Evolutionary conservation across 2,329 filamentous ascomycete genomes (phyloP).

Genomic region (Colletotrichum neosansevieriae): DNA sequence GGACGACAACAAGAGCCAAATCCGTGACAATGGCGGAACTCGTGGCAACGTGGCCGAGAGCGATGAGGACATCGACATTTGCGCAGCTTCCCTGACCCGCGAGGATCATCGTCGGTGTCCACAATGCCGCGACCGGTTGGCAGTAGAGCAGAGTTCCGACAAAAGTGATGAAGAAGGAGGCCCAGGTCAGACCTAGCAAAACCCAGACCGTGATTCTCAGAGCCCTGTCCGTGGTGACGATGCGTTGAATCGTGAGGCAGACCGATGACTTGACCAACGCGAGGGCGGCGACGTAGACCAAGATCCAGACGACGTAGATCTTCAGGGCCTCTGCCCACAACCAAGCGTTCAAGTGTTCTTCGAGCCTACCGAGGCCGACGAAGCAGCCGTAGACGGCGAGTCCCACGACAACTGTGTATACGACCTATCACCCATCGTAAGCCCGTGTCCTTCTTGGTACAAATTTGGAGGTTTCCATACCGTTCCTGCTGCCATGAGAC

Average conservation of each 20-base stretch:
- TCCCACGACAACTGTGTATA: constrained; percentile 39
- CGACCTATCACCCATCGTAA: constrained; percentile 21
- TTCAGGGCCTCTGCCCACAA: constrained; percentile 44
- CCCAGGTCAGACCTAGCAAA: constrained; percentile 42
- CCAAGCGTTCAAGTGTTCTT: constrained; percentile 43
- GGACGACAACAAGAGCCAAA: constrained; percentile 47
- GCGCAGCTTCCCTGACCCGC: constrained; percentile 43
- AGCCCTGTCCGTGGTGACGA: constrained; percentile 41
- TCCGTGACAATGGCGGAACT: constrained; percentile 50
- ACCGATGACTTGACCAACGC: constrained; percentile 49
- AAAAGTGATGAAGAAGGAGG: constrained; percentile 47
- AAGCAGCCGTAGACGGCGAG: constrained; percentile 41
- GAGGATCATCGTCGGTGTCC: constrained; percentile 47
- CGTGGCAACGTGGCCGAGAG: constrained; percentile 47
- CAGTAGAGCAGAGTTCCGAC: constrained; percentile 50
- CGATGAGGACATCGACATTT: constrained; percentile 43
- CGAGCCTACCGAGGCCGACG: constrained; percentile 43
- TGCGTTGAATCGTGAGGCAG: constrained; percentile 53
- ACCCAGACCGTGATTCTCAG: constrained; percentile 43
- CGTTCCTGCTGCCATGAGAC: constrained; percentile 39
- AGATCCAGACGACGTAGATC: constrained; percentile 45
- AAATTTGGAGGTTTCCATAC: constrained; percentile 14
- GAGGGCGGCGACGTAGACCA: constrained; percentile 44
- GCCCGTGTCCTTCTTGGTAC: not conserved
- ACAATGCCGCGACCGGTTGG: constrained; percentile 47